Conservation (phyloP, 108 stramenopile genomes). For the Craspedostauros australis region DNA sequence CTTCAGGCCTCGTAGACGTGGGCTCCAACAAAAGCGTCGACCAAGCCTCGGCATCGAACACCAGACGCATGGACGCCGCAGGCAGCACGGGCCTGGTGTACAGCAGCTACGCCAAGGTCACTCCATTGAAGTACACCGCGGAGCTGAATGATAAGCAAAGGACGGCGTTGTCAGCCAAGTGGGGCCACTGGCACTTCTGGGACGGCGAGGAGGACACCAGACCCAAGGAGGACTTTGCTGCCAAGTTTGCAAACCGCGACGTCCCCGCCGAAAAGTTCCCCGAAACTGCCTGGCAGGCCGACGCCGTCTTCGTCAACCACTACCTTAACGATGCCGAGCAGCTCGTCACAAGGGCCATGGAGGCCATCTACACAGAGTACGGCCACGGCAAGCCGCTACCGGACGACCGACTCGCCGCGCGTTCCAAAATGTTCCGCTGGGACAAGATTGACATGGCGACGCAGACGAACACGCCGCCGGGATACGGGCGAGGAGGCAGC, state of each 20-base stretch:
- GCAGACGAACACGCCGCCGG: slow-evolving; percentile 17
- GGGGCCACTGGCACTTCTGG: slow-evolving; percentile 66
- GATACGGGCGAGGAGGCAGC: slow-evolving; percentile 17
- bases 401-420: slow-evolving; percentile 33
- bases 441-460: slow-evolving; percentile 41
- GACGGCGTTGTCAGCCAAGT: slow-evolving; percentile 18
- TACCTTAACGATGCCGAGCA: slow-evolving; percentile 67
- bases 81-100: slow-evolving; percentile 9
- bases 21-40: background rate
- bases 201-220: slow-evolving; percentile 72
- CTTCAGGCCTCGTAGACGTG: background rate
- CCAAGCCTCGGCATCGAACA: background rate
- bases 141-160: slow-evolving; percentile 14
- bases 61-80: background rate
- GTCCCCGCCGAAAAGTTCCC: slow-evolving; percentile 67
- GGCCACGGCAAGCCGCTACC: slow-evolving; percentile 58
- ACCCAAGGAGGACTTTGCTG: slow-evolving; percentile 51
- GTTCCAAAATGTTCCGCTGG: slow-evolving; percentile 56
- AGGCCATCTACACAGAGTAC: slow-evolving; percentile 66
- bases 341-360: slow-evolving; percentile 55
- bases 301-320: slow-evolving; percentile 83
- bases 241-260: slow-evolving; percentile 48
- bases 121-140: slow-evolving; percentile 24
- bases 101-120: slow-evolving; percentile 25
- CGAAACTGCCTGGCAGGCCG: slow-evolving; percentile 73